A percentile compares a stretch with the other conserved stretches of the same genome.
Evolutionary conservation across 441 rosid species (phyloP).

Genomic region (Croton setiger): DNA sequence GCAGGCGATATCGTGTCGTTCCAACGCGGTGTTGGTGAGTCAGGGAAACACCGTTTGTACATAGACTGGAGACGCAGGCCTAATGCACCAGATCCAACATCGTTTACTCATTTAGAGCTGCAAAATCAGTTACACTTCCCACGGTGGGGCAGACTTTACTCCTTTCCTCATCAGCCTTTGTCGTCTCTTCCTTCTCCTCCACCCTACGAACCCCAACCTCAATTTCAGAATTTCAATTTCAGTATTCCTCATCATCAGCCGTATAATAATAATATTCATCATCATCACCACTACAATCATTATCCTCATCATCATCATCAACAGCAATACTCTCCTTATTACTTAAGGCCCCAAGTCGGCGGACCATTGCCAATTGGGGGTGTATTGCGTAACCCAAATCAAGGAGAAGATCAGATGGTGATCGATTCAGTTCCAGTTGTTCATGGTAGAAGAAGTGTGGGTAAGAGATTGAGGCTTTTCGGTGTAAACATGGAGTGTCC

Average conservation of each 20-base stretch:
- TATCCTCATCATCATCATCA: conserved; percentile 22
- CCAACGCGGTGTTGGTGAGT: conserved; percentile 73
- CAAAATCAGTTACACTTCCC: conserved; percentile 51
- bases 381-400: conserved; percentile 16
- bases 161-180: conserved; percentile 40
- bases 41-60: conserved; percentile 50
- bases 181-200: conserved; percentile 28
- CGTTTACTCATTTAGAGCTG: conserved; percentile 33
- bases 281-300: conserved; percentile 24
- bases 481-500: conserved; percentile 76
- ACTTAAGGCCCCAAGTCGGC: conserved; percentile 39
- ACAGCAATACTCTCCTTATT: conserved; percentile 20
- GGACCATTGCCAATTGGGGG: conserved; percentile 32
- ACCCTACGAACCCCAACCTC: conserved; percentile 24
- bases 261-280: conserved; percentile 18
- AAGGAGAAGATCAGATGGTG: conserved; percentile 33
- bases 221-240: conserved; percentile 31
- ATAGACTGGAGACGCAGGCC: conserved; percentile 94
- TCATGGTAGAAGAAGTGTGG: conserved; percentile 46
- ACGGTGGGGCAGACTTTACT: conserved; percentile 52
- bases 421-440: conserved; percentile 61
- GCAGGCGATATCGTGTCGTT: conserved; percentile 93
- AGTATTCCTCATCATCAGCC: conserved; percentile 30
- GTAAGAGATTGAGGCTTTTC: conserved; percentile 58
- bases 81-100: conserved; percentile 44